These are phyloP conservation scores for Kluyveromyces marxianus DNA, from an alignment of 1,139 yeast genomes.

Conservation along the genomic window DNA sequence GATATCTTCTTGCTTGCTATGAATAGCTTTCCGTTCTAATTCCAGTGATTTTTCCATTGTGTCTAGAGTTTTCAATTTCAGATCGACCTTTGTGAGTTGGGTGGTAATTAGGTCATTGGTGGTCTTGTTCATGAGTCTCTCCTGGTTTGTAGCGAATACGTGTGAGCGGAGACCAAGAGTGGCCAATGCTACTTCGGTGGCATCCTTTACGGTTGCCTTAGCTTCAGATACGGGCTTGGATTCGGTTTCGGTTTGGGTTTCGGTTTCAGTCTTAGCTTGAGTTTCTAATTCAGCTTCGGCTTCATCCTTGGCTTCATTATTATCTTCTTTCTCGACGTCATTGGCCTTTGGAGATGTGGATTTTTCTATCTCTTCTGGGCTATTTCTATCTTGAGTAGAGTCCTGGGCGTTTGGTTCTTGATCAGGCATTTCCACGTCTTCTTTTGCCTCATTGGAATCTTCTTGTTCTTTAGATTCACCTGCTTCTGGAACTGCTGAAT, in stretches of 20 bases:
- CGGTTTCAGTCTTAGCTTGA: too few species aligned
- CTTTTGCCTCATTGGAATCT: conserved; percentile 5
- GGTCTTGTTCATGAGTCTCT: conserved; percentile 63
- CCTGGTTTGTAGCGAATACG: conserved; percentile 75
- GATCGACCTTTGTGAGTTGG: conserved; percentile 66
- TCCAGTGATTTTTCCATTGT: conserved; percentile 74
- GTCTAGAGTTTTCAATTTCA: conserved; percentile 63
- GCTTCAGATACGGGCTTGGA: not conserved
- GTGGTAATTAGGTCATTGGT: conserved; percentile 57
- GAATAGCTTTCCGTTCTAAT: conserved; percentile 65
- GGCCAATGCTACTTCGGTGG: conserved; percentile 52
- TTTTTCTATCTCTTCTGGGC: not conserved
- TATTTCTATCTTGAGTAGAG: conserved; percentile 10
- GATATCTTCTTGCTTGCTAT: conserved; percentile 72
- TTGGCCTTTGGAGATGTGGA: not conserved
- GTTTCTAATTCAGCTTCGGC: not conserved
- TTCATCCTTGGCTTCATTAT: not conserved
- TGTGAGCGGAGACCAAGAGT: conserved; percentile 77
- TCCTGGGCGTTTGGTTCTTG: conserved; percentile 2
- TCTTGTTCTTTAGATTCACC: conserved; percentile 9
- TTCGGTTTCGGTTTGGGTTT: not conserved
- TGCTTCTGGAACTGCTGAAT: not conserved
- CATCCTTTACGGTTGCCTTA: conserved; percentile 35
- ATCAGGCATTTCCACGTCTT: conserved; percentile 5
- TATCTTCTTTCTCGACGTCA: not conserved